phyloP scores from a whole-genome alignment of 2,329 filamentous ascomycete species.

The Tolypocladium amazonense region DNA sequence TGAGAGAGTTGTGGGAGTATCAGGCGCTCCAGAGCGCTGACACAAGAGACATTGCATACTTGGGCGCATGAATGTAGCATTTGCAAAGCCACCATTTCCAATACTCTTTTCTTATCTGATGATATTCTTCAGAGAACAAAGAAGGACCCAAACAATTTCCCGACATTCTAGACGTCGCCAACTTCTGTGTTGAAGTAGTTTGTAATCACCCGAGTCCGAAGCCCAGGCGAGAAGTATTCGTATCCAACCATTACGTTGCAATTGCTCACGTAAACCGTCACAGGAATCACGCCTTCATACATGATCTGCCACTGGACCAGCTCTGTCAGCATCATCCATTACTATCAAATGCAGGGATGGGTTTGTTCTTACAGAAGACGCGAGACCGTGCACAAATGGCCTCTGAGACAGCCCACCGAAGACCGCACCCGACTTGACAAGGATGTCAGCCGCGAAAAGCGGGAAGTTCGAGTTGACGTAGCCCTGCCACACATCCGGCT shows the following conservation, averaged over 20 bases:
- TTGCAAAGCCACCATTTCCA: too few species aligned
- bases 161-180: background rate
- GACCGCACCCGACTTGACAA: conserved; percentile 13
- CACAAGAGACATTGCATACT: background rate
- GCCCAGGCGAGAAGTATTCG: conserved; percentile 19
- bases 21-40: background rate
- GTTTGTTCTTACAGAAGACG: conserved; percentile 13
- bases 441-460: conserved; percentile 16
- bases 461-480: conserved; percentile 27
- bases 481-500: conserved; percentile 17
- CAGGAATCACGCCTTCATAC: conserved; percentile 22
- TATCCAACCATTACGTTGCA: conserved; percentile 24
- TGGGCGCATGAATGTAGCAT: background rate
- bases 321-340: background rate
- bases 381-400: conserved; percentile 6
- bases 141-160: too few species aligned
- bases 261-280: conserved; percentile 22
- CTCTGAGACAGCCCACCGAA: conserved; percentile 13
- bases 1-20: conserved; percentile 11
- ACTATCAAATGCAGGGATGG: too few species aligned
- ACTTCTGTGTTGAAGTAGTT: conserved; percentile 17
- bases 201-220: conserved; percentile 17
- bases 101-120: too few species aligned
- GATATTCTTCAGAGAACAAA: too few species aligned
- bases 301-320: conserved; percentile 22